phyloP scores from a whole-genome alignment of 2,329 filamentous ascomycete genomes.

The Allantophomopsis lycopodina region DNA sequence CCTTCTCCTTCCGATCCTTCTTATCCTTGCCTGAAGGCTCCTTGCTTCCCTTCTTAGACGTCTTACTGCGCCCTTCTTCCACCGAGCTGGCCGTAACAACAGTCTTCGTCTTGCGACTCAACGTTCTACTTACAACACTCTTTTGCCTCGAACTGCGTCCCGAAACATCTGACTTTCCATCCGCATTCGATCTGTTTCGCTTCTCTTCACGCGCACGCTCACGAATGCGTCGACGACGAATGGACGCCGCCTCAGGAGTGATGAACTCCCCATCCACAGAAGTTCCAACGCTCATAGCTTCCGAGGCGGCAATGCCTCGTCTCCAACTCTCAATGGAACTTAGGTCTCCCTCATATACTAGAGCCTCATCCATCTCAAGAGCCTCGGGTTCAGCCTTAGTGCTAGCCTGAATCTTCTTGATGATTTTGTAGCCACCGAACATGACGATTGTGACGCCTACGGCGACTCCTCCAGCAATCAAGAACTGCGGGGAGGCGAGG shows the following conservation, averaged over 20 bases:
- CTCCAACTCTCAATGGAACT: constrained; percentile 19
- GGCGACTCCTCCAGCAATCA: constrained; percentile 80
- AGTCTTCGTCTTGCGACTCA: constrained; percentile 10
- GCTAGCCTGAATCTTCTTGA: constrained; percentile 61
- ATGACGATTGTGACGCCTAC: constrained; percentile 92
- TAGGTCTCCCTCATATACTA: constrained; percentile 17
- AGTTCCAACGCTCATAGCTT: constrained; percentile 13
- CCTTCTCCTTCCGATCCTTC: constrained; percentile 8
- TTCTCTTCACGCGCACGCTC: constrained; percentile 9
- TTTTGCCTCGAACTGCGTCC: background rate
- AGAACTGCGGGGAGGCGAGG: constrained; percentile 80
- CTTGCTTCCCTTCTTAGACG: constrained; percentile 9
- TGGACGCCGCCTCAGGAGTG: constrained; percentile 15
- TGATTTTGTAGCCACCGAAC: constrained; percentile 93
- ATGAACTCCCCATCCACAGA: constrained; percentile 20
- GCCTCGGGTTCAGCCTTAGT: constrained; percentile 11
- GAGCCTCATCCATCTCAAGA: constrained; percentile 12
- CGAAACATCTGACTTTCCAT: background rate
- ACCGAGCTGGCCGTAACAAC: too few relatives aligned
- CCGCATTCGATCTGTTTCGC: constrained; percentile 1
- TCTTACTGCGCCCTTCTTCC: too few relatives aligned
- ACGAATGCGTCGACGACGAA: constrained; percentile 11
- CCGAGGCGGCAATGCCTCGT: constrained; percentile 17
- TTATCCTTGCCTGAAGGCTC: constrained; percentile 20
- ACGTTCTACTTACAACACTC: constrained; percentile 7